Conservation (phyloP, 139 green algal genomes). For the Nannochloris sp. region DNA sequence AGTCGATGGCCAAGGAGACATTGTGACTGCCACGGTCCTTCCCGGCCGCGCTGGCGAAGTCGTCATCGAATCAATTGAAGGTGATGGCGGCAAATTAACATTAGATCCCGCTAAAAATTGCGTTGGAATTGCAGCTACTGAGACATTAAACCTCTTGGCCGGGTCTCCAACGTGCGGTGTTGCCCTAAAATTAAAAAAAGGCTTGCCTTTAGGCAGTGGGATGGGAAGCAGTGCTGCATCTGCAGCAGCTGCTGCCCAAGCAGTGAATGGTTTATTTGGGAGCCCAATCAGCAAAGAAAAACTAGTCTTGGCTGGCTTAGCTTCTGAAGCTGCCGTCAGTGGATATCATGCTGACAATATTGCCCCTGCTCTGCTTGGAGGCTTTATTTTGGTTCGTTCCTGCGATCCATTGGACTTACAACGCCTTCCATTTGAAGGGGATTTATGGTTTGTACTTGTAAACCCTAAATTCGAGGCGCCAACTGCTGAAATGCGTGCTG, state of each 20-base stretch:
- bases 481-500: slow-evolving; percentile 89
- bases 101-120: slow-evolving; percentile 81
- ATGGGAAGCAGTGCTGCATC: slow-evolving; percentile 85
- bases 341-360: slow-evolving; percentile 98
- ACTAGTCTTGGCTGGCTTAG: slow-evolving; percentile 76
- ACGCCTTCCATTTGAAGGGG: slow-evolving; percentile 26
- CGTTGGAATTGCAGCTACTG: slow-evolving; percentile 81
- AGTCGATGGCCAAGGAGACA: slow-evolving; percentile 86
- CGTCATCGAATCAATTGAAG: slow-evolving; percentile 80
- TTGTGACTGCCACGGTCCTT: slow-evolving; percentile 66
- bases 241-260: slow-evolving; percentile 76
- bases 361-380: slow-evolving; percentile 81
- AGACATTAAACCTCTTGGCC: slow-evolving; percentile 81
- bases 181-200: slow-evolving; percentile 78
- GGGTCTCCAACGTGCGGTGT: slow-evolving; percentile 64
- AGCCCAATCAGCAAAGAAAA: slow-evolving; percentile 60
- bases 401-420: slow-evolving; percentile 66
- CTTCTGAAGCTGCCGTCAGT: slow-evolving; percentile 79
- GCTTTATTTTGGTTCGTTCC: slow-evolving; percentile 87
- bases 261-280: slow-evolving; percentile 91
- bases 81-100: slow-evolving; percentile 81
- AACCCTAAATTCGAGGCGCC: slow-evolving; percentile 92
- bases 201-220: slow-evolving; percentile 86
- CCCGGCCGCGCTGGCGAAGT: slow-evolving; percentile 59
- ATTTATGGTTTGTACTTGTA: slow-evolving; percentile 88